Evolutionary conservation across 441 rosid species (phyloP).

Genomic region (Gossypium davidsonii): DNA sequence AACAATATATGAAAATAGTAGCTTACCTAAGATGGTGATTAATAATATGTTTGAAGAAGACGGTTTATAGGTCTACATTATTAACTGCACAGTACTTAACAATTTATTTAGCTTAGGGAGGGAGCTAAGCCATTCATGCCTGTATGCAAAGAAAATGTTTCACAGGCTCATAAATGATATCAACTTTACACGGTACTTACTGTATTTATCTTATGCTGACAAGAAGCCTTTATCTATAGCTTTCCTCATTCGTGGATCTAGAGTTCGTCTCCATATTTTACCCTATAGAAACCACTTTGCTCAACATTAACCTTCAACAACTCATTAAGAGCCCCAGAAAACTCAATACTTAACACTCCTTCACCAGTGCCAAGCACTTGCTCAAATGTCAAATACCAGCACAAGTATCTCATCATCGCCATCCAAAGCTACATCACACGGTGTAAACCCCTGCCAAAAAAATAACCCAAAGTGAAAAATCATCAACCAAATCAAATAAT

Average conservation of each 20-base stretch:
- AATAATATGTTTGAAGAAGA: not conserved
- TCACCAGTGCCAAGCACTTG: conserved; percentile 27
- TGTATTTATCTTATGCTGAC: not conserved
- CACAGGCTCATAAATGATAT: not conserved
- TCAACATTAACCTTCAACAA: conserved; percentile 22
- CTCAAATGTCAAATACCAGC: conserved; percentile 32
- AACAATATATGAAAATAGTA: not conserved
- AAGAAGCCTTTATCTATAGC: not conserved
- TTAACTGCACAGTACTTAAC: not conserved
- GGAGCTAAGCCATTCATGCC: not conserved
- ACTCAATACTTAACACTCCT: conserved; percentile 30
- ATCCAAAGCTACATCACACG: conserved; percentile 29
- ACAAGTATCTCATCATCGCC: conserved; percentile 36
- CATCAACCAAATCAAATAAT: not conserved
- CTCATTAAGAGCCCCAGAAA: conserved; percentile 33
- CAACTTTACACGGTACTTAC: conserved; percentile 1
- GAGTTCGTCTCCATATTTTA: not conserved
- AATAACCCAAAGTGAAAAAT: not conserved
- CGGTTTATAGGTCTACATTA: not conserved
- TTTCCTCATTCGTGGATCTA: not conserved
- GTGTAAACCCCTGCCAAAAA: conserved; percentile 18
- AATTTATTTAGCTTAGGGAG: not conserved
- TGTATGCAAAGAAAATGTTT: not conserved
- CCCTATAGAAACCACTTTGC: not conserved
- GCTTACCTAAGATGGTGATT: not conserved